A percentile compares a stretch with the other conserved stretches of the same genome.
Evolutionary conservation across 345 rosid species (phyloP).

Genomic region (Laguncularia racemosa): DNA sequence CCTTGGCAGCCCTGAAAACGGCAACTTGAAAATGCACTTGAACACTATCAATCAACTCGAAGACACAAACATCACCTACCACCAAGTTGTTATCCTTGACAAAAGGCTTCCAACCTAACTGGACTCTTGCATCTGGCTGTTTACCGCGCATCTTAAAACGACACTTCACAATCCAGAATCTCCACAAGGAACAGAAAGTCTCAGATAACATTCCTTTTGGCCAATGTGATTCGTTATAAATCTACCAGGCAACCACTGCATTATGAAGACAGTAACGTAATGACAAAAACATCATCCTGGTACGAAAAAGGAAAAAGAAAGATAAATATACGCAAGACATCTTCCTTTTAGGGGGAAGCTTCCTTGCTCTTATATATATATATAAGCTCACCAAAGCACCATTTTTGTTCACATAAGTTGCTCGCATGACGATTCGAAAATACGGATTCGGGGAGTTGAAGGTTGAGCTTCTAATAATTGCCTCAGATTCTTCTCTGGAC

Average conservation of each 20-base stretch:
- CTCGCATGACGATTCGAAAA: background rate
- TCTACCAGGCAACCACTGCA: background rate
- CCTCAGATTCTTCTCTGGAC: background rate
- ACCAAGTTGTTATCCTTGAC: conserved; percentile 9
- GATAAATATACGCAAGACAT: no score
- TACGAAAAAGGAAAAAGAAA: background rate
- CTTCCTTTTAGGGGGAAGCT: no score
- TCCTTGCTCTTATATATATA: no score
- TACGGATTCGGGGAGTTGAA: background rate
- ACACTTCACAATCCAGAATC: conserved; percentile 1
- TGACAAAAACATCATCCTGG: no score
- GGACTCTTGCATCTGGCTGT: background rate
- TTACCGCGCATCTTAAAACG: background rate
- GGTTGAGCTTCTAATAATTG: background rate
- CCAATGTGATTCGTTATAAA: conserved; percentile 1
- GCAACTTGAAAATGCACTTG: conserved; percentile 2
- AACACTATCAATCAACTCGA: conserved; percentile 8
- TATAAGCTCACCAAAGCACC: background rate
- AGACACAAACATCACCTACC: conserved; percentile 17
- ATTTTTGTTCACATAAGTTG: background rate
- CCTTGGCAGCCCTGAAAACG: conserved; percentile 7
- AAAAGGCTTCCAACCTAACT: conserved; percentile 15
- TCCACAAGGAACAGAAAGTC: background rate
- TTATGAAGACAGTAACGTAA: background rate
- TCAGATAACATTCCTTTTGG: background rate